Percentiles rank a stretch among this genome's conserved stretches.
Evolutionary conservation across 305 asterid species (phyloP).

Genomic region (Solanum hybrid): DNA sequence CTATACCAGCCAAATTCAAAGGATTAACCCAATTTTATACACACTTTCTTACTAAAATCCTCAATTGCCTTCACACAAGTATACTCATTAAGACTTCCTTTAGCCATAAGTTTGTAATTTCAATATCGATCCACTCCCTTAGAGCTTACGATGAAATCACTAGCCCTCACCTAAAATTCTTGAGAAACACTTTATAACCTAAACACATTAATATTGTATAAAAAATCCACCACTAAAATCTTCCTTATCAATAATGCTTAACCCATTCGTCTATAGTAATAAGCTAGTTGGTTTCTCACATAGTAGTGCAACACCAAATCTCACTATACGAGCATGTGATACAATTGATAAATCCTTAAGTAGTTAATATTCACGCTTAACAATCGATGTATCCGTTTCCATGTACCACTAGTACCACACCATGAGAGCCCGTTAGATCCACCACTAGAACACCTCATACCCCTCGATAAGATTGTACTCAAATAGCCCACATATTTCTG

Average conservation of each 20-base stretch:
- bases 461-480: not conserved
- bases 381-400: not conserved
- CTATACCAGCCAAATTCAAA: too few relatives aligned
- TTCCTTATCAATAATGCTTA: not conserved
- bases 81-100: too few relatives aligned
- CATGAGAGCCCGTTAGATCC: not conserved
- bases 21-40: too few relatives aligned
- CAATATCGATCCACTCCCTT: not conserved
- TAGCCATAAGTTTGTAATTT: too few relatives aligned
- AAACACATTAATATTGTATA: not conserved
- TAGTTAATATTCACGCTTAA: not conserved
- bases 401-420: not conserved
- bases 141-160: not conserved
- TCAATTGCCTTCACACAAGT: too few relatives aligned
- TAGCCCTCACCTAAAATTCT: not conserved
- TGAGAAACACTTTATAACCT: not conserved
- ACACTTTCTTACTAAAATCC: too few relatives aligned
- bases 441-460: not conserved
- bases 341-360: not conserved
- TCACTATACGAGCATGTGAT: not conserved
- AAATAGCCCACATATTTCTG: too few relatives aligned
- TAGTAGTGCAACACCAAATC: not conserved
- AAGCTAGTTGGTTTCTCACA: not conserved
- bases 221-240: not conserved
- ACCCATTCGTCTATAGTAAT: not conserved